These are phyloP conservation scores for Aphanomyces cochlioides DNA, from an alignment of 352 stramenopile species.

Conservation along the genomic window DNA sequence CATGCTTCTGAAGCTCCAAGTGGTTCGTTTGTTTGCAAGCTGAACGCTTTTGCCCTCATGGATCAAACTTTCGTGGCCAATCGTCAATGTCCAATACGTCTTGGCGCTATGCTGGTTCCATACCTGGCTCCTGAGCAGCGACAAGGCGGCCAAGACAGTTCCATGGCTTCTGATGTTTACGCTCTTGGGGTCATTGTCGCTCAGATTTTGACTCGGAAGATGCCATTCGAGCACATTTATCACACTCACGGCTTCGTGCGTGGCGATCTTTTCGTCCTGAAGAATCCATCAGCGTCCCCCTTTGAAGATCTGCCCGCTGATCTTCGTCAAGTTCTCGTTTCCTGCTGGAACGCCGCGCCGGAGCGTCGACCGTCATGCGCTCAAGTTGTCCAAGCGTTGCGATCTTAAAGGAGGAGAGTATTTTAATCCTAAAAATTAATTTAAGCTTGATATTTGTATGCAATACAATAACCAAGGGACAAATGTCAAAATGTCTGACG, in stretches of 20 bases:
- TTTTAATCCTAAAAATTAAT: not conserved
- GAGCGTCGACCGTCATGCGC: not conserved
- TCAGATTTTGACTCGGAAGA: not conserved
- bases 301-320: not conserved
- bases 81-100: not conserved
- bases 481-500: too few relatives aligned
- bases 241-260: constrained; percentile 14
- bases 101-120: not conserved
- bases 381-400: not conserved
- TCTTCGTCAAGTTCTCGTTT: not conserved
- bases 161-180: constrained; percentile 9
- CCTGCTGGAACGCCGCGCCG: not conserved
- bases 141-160: not conserved
- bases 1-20: not conserved
- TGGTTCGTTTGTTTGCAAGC: not conserved
- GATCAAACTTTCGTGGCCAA: constrained; percentile 11
- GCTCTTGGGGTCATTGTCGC: constrained; percentile 18
- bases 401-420: not conserved
- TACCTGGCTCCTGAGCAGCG: constrained; percentile 10
- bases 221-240: constrained; percentile 6
- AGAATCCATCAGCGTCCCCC: not conserved
- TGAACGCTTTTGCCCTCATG: constrained; percentile 24
- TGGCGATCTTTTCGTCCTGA: constrained; percentile 11
- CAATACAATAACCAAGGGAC: too few relatives aligned
- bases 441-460: too few relatives aligned